Conservation (phyloP, 768 basidiomycete species). For the Piloderma croceum region DNA sequence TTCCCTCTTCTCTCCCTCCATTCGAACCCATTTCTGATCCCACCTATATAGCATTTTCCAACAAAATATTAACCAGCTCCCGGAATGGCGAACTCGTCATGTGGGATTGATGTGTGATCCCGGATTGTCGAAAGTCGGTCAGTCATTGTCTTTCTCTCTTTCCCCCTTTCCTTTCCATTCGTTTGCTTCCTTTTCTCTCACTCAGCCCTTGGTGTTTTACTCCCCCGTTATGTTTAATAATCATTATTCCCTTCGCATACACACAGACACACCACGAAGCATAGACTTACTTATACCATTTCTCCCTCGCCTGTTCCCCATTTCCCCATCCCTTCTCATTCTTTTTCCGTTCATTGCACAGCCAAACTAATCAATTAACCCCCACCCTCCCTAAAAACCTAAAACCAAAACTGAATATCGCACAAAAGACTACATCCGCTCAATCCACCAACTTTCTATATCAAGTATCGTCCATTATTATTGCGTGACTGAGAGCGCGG, state of each 20-base stretch:
- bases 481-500: constrained; percentile 75
- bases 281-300: too few species aligned
- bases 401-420: constrained; percentile 51
- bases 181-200: too few species aligned
- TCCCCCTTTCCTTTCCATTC: too few species aligned
- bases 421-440: constrained; percentile 64
- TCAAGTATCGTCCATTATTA: constrained; percentile 66
- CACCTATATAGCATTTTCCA: constrained; percentile 48
- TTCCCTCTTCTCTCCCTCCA: constrained; percentile 9
- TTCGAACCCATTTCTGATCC: too few species aligned
- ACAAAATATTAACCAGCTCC: constrained; percentile 76
- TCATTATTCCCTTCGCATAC: too few species aligned
- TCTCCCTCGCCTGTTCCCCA: too few species aligned
- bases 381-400: constrained; percentile 9
- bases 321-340: too few species aligned
- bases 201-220: too few species aligned
- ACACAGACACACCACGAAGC: too few species aligned
- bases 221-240: too few species aligned
- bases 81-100: constrained; percentile 78
- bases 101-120: constrained; percentile 74
- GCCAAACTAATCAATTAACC: too few species aligned
- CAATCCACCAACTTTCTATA: constrained; percentile 64
- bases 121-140: constrained; percentile 67
- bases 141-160: constrained; percentile 21
- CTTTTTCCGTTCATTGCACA: too few species aligned